Evolutionary conservation across 805 yeast species (phyloP).

Genomic region (Ogataea nonfermentans): DNA sequence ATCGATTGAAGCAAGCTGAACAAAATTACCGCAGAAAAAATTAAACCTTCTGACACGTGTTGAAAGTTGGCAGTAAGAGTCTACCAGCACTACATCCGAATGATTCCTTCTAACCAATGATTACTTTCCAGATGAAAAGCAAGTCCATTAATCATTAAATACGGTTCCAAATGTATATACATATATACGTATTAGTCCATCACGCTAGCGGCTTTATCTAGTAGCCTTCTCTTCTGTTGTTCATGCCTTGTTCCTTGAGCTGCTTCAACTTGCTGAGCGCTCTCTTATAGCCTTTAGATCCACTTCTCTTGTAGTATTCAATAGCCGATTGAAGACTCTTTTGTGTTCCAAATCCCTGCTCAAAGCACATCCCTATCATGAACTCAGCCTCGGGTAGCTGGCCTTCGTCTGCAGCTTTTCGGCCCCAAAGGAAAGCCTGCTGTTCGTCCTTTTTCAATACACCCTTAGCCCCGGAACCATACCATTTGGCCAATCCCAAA

Average conservation of each 20-base stretch:
- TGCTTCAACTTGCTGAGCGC: constrained; percentile 43
- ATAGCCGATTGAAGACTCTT: constrained; percentile 43
- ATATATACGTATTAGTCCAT: no score
- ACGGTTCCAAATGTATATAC: no score
- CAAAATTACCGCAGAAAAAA: constrained; percentile 14
- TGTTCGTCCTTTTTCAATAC: constrained; percentile 53
- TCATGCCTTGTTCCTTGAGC: constrained; percentile 3
- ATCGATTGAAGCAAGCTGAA: constrained; percentile 12
- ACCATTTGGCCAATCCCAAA: constrained; percentile 75
- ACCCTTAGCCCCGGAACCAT: constrained; percentile 63
- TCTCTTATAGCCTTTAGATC: constrained; percentile 57
- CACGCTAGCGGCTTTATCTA: no score
- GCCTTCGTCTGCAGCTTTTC: constrained; percentile 58
- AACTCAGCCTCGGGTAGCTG: constrained; percentile 58
- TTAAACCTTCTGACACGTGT: not conserved
- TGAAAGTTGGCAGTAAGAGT: constrained; percentile 8
- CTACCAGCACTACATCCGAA: no score
- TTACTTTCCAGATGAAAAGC: not conserved
- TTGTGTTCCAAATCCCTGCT: constrained; percentile 60
- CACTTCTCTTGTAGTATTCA: constrained; percentile 56
- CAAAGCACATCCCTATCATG: constrained; percentile 66
- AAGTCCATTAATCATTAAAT: no score
- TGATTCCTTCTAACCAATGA: no score
- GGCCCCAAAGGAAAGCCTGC: constrained; percentile 69
- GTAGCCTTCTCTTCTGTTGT: no score